A percentile compares a stretch with the other conserved stretches of the same genome.
Conservation (phyloP, 1,139 yeast species). For the Diutina sp. region DNA sequence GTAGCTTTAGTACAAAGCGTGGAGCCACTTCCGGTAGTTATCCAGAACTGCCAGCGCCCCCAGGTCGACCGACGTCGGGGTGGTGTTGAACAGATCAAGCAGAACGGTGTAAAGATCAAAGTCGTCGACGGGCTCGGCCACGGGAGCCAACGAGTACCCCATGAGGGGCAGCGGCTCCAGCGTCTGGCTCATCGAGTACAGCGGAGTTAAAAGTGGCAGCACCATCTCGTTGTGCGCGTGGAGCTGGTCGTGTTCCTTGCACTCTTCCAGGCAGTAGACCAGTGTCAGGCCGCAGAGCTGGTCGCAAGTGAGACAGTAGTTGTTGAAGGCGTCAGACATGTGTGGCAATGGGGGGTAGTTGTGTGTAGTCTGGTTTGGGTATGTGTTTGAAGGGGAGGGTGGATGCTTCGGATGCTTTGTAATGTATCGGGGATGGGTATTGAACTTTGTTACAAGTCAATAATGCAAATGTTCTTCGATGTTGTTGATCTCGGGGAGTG, state of each 20-base stretch:
- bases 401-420: neutral
- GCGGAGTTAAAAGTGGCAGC: neutral
- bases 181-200: neutral
- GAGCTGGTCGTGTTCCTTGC: neutral
- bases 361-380: neutral
- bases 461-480: neutral
- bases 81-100: neutral
- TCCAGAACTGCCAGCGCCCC: conserved; percentile 2
- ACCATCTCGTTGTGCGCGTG: neutral
- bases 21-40: conserved; percentile 1
- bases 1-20: neutral
- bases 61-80: neutral
- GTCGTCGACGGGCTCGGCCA: neutral
- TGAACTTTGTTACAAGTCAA: neutral
- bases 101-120: neutral
- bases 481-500: neutral
- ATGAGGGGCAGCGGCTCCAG: neutral
- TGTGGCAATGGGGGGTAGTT: neutral
- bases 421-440: neutral
- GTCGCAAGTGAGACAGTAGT: conserved; percentile 1
- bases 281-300: neutral
- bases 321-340: conserved; percentile 2
- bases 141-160: neutral
- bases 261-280: conserved; percentile 2
- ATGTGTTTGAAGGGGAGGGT: neutral